These are phyloP conservation scores for Udeniomyces megalosporus DNA, from an alignment of 768 basidiomycete genomes.

Conservation along the genomic window DNA sequence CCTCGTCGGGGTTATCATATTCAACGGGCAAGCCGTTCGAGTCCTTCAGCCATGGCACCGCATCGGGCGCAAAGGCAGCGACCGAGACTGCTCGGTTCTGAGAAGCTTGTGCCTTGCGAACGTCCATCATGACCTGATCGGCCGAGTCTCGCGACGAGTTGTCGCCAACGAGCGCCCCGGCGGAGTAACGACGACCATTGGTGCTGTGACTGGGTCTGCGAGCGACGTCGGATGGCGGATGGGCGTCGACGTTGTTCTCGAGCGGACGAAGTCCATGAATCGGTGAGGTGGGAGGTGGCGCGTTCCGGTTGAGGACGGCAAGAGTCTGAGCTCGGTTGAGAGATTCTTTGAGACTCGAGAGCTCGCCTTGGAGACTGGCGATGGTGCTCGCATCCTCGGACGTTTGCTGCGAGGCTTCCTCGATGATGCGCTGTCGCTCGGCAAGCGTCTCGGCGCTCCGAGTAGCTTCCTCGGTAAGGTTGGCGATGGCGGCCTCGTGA, in stretches of 20 bases:
- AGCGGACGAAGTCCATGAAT: slow-evolving; percentile 41
- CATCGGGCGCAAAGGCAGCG: slow-evolving; percentile 34
- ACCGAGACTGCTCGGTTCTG: slow-evolving; percentile 77
- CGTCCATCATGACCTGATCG: slow-evolving; percentile 59
- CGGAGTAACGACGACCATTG: slow-evolving; percentile 20
- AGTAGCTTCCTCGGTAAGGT: slow-evolving; percentile 59
- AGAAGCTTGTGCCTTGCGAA: slow-evolving; percentile 50
- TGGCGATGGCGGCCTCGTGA: slow-evolving; percentile 69
- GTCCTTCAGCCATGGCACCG: slow-evolving; percentile 21
- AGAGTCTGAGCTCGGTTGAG: slow-evolving; percentile 89
- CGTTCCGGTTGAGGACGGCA: slow-evolving; percentile 60
- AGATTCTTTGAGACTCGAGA: slow-evolving; percentile 82
- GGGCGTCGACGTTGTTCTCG: slow-evolving; percentile 34
- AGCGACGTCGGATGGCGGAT: not conserved
- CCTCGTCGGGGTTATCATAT: slow-evolving; percentile 79
- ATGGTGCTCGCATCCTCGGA: slow-evolving; percentile 73
- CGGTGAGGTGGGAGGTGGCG: slow-evolving; percentile 71
- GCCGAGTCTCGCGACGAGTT: slow-evolving; percentile 40
- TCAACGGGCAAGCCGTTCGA: slow-evolving; percentile 33
- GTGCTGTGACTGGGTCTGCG: not conserved
- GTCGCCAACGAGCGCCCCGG: slow-evolving; percentile 18
- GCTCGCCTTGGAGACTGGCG: slow-evolving; percentile 74
- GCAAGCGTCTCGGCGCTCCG: slow-evolving; percentile 62
- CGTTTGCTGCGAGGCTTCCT: slow-evolving; percentile 42
- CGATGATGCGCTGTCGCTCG: slow-evolving; percentile 48